Conservation (phyloP, 1,284 basidiomycete species). For the Chondrostereum purpureum region DNA sequence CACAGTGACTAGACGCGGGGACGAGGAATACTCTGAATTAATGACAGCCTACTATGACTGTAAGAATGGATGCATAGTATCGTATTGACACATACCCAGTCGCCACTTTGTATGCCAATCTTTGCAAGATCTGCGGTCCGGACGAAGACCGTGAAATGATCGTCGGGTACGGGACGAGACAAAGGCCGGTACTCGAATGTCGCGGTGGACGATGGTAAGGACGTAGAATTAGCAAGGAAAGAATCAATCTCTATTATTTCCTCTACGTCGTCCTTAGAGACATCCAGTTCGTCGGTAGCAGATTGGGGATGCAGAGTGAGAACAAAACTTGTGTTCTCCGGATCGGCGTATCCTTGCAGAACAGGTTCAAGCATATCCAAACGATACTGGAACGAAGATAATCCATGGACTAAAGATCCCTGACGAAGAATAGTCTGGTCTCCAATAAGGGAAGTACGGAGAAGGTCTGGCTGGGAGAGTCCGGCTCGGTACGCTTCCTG, state of each 20-base stretch:
- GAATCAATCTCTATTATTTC: constrained; percentile 62
- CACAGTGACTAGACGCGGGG: constrained; percentile 50
- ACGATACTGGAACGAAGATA: constrained; percentile 25
- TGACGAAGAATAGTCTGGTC: constrained; percentile 41
- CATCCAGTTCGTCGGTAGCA: constrained; percentile 8
- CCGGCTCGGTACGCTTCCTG: constrained; percentile 34
- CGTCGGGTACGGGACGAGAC: constrained; percentile 22
- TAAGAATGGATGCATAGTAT: too few species aligned
- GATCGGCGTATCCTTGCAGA: constrained; percentile 57
- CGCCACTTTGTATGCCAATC: constrained; percentile 76
- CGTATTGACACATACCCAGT: constrained; percentile 76
- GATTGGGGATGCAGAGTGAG: constrained; percentile 31
- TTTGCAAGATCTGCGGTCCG: constrained; percentile 60
- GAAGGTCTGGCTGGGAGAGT: constrained; percentile 21
- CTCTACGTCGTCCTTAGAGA: constrained; percentile 27
- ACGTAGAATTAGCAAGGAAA: constrained; percentile 56
- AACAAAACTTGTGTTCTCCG: constrained; percentile 52
- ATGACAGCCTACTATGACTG: constrained; percentile 3
- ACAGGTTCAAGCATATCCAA: constrained; percentile 63
- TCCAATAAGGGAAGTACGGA: constrained; percentile 37
- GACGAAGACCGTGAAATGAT: constrained; percentile 49
- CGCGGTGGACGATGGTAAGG: constrained; percentile 12
- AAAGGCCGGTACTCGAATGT: constrained; percentile 6
- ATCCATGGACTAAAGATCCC: constrained; percentile 33
- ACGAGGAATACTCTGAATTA: constrained; percentile 27